phyloP scores from a whole-genome alignment of 345 rosid species.

The Euphorbia pulcherrima region DNA sequence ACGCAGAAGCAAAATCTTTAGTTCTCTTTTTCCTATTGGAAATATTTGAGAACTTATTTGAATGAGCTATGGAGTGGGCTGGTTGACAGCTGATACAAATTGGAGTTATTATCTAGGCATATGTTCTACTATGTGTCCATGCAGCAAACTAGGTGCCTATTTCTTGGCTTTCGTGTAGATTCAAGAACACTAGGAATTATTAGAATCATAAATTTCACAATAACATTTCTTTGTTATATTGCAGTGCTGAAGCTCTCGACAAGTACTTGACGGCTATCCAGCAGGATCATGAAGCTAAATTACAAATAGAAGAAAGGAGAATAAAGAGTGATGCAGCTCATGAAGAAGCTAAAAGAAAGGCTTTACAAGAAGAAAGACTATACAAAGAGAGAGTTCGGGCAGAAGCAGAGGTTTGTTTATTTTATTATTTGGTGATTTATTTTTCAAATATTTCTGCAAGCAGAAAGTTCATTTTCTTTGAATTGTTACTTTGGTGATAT shows the following conservation, averaged over 20 bases:
- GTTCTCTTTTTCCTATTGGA: not conserved
- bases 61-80: not conserved
- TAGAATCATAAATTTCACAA: not conserved
- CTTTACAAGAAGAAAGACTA: constrained; percentile 69
- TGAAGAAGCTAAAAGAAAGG: constrained; percentile 84
- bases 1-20: not conserved
- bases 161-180: not conserved
- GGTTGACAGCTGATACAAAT: not conserved
- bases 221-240: constrained; percentile 14
- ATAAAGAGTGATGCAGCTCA: constrained; percentile 74
- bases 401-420: constrained; percentile 76
- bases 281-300: constrained; percentile 73
- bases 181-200: not conserved
- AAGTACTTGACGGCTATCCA: constrained; percentile 78
- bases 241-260: constrained; percentile 92
- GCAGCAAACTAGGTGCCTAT: not conserved
- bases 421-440: not conserved
- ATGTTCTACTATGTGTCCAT: not conserved
- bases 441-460: not conserved
- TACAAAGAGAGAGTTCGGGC: constrained; percentile 75
- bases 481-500: too few species aligned
- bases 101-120: not conserved
- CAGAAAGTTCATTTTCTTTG: not conserved
- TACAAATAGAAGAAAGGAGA: constrained; percentile 85
- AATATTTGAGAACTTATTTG: not conserved